Base-by-base conservation (phyloP, 2,329 filamentous ascomycete genomes). In the Colletotrichum sojae region DNA sequence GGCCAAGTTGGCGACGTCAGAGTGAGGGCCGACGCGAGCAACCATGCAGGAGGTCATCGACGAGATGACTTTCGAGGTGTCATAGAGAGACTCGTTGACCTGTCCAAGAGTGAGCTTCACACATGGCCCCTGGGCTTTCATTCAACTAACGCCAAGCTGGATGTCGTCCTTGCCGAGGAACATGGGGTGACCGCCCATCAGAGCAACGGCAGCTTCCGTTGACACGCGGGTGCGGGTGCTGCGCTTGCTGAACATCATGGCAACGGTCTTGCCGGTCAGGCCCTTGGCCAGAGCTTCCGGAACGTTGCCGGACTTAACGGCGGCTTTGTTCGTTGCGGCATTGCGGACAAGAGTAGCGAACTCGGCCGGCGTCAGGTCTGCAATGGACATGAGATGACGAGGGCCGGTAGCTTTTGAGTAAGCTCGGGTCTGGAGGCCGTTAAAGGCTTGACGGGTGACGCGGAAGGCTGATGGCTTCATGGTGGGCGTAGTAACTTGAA, bases 191-290 rank as follows among this genome's bases (percentile, higher is more conserved):
- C 95, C 96, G 45, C 95, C 94, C 85, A 99, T 88, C 69, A 93
- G 85, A n/a, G 92, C 89, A 45, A 98, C 91, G 13, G 96, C 96
- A 8, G 92, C 92, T 84, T 99, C 96, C 2, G 95, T 98, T 2
- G 94, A 97, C 39, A 99, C 91, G 71, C 96, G 91, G 13, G 96
- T 99, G 69, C 96, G 90, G 13, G 96, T 99, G 75, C 93, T 97
- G 73, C 95, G 91, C 84, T 99, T 99, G 86, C 88, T 97, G 85
- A 99, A 99, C 86, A 97, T 94, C 90, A 99, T 92, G 73, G 96
- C 95, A 39, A 99, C 89, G 0, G 94, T 95, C 80, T 94, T 90
- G 60, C 94, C 93, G 1, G 88, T 82, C 71, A 99, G 83, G 12
- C 88, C 84, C 48, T 86, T 85, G 62, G 86, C 83, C 63, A 97